phyloP scores from a whole-genome alignment of 2,329 filamentous ascomycete species.

The Bipolaris sorokiniana region DNA sequence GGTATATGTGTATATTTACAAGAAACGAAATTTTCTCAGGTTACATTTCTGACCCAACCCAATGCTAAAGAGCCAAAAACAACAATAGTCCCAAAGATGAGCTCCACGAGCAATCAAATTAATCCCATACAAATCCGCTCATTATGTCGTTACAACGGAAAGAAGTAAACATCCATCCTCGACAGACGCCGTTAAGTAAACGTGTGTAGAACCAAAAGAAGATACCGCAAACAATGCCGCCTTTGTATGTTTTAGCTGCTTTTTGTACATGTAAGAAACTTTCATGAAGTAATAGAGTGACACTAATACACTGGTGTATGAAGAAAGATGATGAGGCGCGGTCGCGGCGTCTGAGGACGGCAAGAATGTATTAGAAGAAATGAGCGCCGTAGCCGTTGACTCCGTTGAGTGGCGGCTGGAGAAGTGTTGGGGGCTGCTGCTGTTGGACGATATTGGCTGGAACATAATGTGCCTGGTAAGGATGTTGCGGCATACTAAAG shows the following conservation, averaged over 20 bases:
- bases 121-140: slow-evolving; percentile 8
- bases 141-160: slow-evolving; percentile 14
- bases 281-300: not conserved
- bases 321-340: not conserved
- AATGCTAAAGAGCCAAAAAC: not conserved
- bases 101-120: not conserved
- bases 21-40: not conserved
- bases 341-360: not conserved
- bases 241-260: not conserved
- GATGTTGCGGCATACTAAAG: slow-evolving; percentile 78
- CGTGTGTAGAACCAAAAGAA: not conserved
- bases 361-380: slow-evolving; percentile 21
- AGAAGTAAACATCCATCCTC: not conserved
- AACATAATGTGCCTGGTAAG: slow-evolving; percentile 81
- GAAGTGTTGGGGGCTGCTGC: slow-evolving; percentile 28
- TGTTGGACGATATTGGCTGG: slow-evolving; percentile 64
- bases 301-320: slow-evolving; percentile 5
- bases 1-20: not conserved
- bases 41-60: not conserved
- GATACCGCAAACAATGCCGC: not conserved
- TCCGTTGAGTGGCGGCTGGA: slow-evolving; percentile 28
- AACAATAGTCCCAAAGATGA: not conserved
- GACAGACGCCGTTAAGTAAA: not conserved
- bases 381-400: slow-evolving; percentile 31
- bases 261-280: slow-evolving; percentile 4